phyloP scores from a whole-genome alignment of 345 rosid species.

The sweet orange (Citrus sinensis) region DNA sequence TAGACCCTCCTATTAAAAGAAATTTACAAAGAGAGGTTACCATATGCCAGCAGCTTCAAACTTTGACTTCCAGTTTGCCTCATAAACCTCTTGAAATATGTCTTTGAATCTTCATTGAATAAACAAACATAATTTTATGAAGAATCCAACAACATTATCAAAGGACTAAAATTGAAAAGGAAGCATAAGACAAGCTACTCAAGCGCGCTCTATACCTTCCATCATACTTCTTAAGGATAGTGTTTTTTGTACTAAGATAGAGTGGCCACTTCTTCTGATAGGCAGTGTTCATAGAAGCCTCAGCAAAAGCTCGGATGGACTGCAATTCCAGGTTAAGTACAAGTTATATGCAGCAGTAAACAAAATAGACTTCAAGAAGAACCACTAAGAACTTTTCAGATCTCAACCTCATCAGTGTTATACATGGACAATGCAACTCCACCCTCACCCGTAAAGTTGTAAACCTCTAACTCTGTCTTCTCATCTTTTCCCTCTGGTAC shows the following conservation, averaged over 20 bases:
- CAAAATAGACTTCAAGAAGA: background rate
- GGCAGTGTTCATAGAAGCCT: constrained; percentile 92
- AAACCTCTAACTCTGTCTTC: constrained; percentile 77
- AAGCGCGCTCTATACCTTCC: constrained; percentile 63
- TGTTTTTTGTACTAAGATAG: constrained; percentile 96
- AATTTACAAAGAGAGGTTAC: constrained; percentile 33
- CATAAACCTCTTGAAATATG: constrained; percentile 96
- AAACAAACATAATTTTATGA: constrained; percentile 2
- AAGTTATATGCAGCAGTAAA: constrained; percentile 1
- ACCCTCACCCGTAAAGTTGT: constrained; percentile 80
- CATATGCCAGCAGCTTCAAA: constrained; percentile 95
- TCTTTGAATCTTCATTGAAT: constrained; percentile 77
- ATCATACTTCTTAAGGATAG: constrained; percentile 98
- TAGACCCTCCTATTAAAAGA: background rate
- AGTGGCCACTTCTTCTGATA: constrained; percentile 97
- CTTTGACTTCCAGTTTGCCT: constrained; percentile 88
- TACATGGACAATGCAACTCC: constrained; percentile 95
- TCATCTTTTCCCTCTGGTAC: constrained; percentile 79
- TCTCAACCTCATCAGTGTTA: constrained; percentile 90
- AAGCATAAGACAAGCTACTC: background rate
- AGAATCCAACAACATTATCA: background rate
- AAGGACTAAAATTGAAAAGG: background rate
- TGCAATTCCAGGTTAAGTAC: constrained; percentile 28
- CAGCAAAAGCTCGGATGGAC: constrained; percentile 91
- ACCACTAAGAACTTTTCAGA: constrained; percentile 2